Base-by-base conservation (phyloP, 768 basidiomycete genomes). In the Auricularia auricula-judae region DNA sequence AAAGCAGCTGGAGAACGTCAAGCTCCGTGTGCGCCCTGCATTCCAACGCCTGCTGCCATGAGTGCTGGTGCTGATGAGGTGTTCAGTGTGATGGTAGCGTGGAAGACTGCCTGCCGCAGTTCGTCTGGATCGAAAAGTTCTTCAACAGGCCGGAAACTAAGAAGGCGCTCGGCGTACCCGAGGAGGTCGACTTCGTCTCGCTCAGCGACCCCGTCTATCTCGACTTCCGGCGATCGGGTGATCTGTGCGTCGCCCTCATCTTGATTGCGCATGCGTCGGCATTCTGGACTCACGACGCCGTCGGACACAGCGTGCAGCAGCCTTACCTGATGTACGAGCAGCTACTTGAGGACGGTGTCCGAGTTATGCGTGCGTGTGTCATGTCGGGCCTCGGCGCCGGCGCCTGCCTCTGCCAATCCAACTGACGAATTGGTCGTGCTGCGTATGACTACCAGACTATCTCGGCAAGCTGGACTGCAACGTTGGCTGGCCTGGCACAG, bases 381-480 rank as follows among this genome's bases (percentile, higher is more conserved):
- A 34, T 29, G 29, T 29, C 29, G 29, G 29, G 29, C 29, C 29
- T 29, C 2, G 29, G 29, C 29, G 29, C 29, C 2, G 29, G 29
- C 29, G 29, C 29, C 29, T 2, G 29, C 29, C 29, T 29, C 29
- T 29, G 29, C 29, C 29, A 29, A 29, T 29, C 29, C 29, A 29
- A 29, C 29, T 29, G 29, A 29, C 29, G 29, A 29, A 29, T 29
- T 29, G 29, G 29, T 29, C 29, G 29, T 29, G 29, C 29, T 29
- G 29, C 29, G 29, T 29, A 29, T 29, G 29, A 2, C 5, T 51
- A 11, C 16, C 54, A 75, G 74, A 74, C 64, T 74, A 71, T 44
- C 65, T 76, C 44, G 74, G 74, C 4, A 69, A 67, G 3, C 68
- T 70, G n/a, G 74, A 74, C 59, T 72, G 70, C 1, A 76, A 73